Evolutionary conservation across 176 grass and related monocot genomes (phyloP).

Genomic region (Saccharum officinarum): DNA sequence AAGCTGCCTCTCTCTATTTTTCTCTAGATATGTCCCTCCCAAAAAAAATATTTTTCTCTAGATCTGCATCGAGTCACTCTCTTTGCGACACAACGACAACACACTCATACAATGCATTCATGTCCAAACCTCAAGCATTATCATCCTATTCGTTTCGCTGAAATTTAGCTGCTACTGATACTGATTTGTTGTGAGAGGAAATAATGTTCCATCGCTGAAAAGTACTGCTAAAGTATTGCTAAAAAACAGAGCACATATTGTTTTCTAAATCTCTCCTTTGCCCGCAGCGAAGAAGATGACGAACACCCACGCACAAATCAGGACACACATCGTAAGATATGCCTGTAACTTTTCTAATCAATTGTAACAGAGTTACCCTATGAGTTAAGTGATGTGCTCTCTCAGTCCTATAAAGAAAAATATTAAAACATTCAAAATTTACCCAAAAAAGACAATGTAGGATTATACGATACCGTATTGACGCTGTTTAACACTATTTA

Average conservation of each 20-base stretch:
- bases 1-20: not conserved
- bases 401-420: not conserved
- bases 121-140: not conserved
- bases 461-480: not conserved
- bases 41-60: not conserved
- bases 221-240: no score
- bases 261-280: not conserved
- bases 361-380: not conserved
- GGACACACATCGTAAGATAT: not conserved
- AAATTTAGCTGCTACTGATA: no score
- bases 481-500: not conserved
- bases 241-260: no score
- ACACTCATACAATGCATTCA: not conserved
- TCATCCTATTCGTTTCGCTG: no score
- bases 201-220: no score
- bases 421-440: not conserved
- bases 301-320: not conserved
- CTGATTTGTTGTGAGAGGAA: no score
- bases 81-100: not conserved
- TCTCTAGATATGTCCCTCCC: not conserved
- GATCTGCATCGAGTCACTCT: not conserved
- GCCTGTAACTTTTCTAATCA: not conserved
- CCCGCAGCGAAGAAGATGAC: not conserved
- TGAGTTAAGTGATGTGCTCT: not conserved
- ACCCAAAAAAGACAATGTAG: not conserved